Evolutionary conservation across 2,329 filamentous ascomycete species (phyloP).

Genomic region (Chaetomium sp.): DNA sequence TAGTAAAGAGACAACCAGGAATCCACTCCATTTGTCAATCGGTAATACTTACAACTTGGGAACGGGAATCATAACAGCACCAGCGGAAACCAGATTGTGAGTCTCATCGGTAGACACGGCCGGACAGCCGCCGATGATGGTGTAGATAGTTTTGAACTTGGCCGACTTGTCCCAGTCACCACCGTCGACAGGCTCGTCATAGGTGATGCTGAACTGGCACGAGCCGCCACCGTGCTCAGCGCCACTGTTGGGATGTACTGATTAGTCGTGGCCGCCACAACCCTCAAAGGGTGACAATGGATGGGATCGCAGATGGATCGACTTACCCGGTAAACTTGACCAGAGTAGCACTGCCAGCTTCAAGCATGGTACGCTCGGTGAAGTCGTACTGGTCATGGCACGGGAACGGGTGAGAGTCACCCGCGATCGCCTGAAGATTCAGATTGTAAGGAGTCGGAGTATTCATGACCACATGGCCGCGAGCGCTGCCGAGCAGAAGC

Average conservation of each 20-base stretch:
- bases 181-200: conserved; percentile 14
- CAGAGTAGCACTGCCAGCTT: conserved; percentile 13
- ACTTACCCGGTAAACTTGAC: conserved; percentile 24
- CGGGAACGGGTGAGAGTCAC: conserved; percentile 9
- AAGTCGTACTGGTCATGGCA: conserved; percentile 16
- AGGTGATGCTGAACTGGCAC: conserved; percentile 29
- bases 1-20: not conserved
- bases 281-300: no score
- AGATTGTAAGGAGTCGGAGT: conserved; percentile 16
- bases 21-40: not conserved
- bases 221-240: conserved; percentile 28
- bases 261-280: not conserved
- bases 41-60: conserved; percentile 18
- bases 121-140: conserved; percentile 29
- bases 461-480: conserved; percentile 20
- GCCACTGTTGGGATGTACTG: conserved; percentile 9
- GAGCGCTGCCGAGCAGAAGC: conserved; percentile 2
- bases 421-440: conserved; percentile 10
- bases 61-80: conserved; percentile 21
- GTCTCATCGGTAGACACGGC: conserved; percentile 17
- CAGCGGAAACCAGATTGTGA: conserved; percentile 4
- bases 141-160: conserved; percentile 28
- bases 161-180: conserved; percentile 18
- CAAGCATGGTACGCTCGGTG: conserved; percentile 9
- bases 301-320: not conserved